Evolutionary conservation across 169 alveolate genomes (phyloP), one percentile per base, ranked within the genome.

Genomic region (Amoebophrya sp.): DNA sequence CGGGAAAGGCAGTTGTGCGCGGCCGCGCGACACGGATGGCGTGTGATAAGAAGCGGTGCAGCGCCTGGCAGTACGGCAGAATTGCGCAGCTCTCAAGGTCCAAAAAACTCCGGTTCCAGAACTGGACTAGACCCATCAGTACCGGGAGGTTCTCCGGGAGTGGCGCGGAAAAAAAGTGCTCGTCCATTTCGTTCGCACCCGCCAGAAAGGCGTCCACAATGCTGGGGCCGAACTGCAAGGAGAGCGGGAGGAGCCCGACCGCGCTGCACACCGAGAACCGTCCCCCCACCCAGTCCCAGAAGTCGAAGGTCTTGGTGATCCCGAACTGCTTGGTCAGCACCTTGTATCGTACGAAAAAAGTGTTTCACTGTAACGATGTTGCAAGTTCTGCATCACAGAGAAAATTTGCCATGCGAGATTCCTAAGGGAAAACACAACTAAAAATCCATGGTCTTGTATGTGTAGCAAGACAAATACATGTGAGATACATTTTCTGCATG

Each of bases 281-380:
- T 32, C 99, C 99, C 14, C 99, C 99, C 35, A 98, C 99, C 99
- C 99, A 98, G 93, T 98, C 99, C 99, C 99, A 98, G 93, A 98
- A 98, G 38, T 99, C 99, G 92, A 99, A 99, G 25, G 98, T 99
- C 83, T 96, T 96, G 88, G 47, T 55, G 40, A 77, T 53, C 39
- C 89, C 93, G 66, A 92, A 83, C 92, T 90, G 40, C 89, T 90
- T 53, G 23, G 55, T 77, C 39, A 90, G 89, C 92, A 55, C 39
- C 29, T n/a, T n/a, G n/a, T n/a, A n/a, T n/a, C n/a, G n/a, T n/a
- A n/a, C n/a, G n/a, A n/a, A n/a, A n/a, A n/a, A n/a, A n/a, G n/a
- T n/a, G n/a, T n/a, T n/a, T n/a, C n/a, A n/a, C n/a, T n/a, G n/a
- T n/a, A n/a, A n/a, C n/a, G n/a, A n/a, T n/a, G n/a, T n/a, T n/a